Evolutionary conservation across 2,329 filamentous ascomycete species (phyloP), one percentile per base, ranked within the genome.

Genomic region (Teratosphaeria gauchensis): DNA sequence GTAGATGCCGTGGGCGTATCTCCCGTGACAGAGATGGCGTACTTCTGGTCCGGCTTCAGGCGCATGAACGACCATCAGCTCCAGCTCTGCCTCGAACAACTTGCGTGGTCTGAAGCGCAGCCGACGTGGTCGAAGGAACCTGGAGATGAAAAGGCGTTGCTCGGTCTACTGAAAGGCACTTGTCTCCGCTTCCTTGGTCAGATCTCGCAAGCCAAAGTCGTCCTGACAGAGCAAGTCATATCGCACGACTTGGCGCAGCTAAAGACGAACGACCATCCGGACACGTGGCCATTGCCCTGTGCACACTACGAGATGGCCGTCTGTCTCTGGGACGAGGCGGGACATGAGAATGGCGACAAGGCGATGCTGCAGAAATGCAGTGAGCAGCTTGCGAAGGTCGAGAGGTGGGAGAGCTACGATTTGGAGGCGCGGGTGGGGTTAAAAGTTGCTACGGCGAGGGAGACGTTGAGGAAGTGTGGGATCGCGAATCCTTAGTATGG

Each of bases 11-110:
- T 95, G 8, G 91, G 91, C 0, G 80, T 89, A 2, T 88, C 86
- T 60, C 94, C 94, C 0, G 78, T 90, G 0, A 84, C 91, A 67
- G 94, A 97, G 76, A 95, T 97, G 88, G 86, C 88, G 12, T 95
- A 92, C 72, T 84, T 97, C 66, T 97, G 92, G 92, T 92, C 90
- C 68, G 92, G 92, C 0, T 85, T 84, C 66, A 92, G 89, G 73
- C 84, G 90, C 57, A 95, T 96, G 89, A 78, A 82, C 1, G 66
- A 75, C 0, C 75, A 76, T 0, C 82, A 92, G 60, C 77, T 96
- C 14, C 77, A 87, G 54, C 75, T 78, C 51, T 89, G 85, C 0
- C 71, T 90, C 42, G 74, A 71, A 0, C 80, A 81, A n/a, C 74
- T 96, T 11, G 76, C 78, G 0, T 95, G 90, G 75, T 85, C 83